These are phyloP conservation scores for Cystobasidium tubakii DNA, from an alignment of 768 basidiomycete genomes.

Conservation along the genomic window DNA sequence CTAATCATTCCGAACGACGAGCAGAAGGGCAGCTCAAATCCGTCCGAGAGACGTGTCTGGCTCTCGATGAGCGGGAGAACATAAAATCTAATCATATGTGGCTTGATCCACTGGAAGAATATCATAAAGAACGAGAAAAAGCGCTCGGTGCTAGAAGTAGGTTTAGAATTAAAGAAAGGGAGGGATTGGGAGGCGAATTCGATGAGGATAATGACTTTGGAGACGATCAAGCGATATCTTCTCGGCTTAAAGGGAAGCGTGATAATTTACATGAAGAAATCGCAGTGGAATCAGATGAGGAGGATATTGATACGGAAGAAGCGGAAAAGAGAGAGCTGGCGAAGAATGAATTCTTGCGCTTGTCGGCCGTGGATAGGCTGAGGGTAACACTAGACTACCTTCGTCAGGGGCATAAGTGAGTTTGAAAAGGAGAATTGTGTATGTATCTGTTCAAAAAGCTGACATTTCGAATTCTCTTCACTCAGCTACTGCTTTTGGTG, in stretches of 20 bases:
- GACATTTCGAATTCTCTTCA: too few relatives aligned
- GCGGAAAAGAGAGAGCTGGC: constrained; percentile 4
- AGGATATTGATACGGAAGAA: constrained; percentile 18
- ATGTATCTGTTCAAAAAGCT: too few relatives aligned
- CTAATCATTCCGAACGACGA: constrained; percentile 32
- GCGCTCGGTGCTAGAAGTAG: constrained; percentile 18
- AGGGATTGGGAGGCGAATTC: constrained; percentile 16
- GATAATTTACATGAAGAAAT: constrained; percentile 2
- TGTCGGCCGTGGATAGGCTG: constrained; percentile 39
- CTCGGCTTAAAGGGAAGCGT: background rate
- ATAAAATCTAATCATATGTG: constrained; percentile 40
- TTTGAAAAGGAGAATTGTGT: background rate
- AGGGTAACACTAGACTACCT: constrained; percentile 40
- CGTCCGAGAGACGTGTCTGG: constrained; percentile 40
- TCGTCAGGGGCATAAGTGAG: constrained; percentile 39
- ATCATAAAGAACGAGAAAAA: constrained; percentile 21
- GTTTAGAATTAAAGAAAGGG: constrained; percentile 14
- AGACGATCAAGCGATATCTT: constrained; percentile 37
- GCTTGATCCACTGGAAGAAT: constrained; percentile 43
- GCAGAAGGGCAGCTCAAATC: constrained; percentile 39
- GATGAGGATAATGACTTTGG: constrained; percentile 36
- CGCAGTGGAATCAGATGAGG: constrained; percentile 37
- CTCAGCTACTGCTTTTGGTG: constrained; percentile 43
- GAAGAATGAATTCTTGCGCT: constrained; percentile 1
- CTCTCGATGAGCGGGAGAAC: constrained; percentile 41